These are phyloP conservation scores for Dothistroma pini DNA, from an alignment of 2,329 filamentous ascomycete species.

Conservation along the genomic window DNA sequence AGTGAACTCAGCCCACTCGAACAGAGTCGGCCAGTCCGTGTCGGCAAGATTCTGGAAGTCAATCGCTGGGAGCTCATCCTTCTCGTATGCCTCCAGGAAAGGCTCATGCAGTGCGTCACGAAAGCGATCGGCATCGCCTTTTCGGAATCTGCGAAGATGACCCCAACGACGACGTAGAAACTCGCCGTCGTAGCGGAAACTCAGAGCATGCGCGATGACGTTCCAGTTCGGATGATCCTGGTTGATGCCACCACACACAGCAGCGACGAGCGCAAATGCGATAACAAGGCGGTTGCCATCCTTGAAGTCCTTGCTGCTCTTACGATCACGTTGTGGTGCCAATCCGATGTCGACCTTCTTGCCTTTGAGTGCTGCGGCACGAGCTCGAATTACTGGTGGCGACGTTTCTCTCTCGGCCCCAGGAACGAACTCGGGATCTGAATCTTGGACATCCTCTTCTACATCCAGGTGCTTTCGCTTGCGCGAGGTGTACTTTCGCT, in stretches of 20 bases:
- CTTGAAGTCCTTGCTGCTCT: slow-evolving; percentile 22
- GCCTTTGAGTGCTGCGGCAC: background rate
- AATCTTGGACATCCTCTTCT: background rate
- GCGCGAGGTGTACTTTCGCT: slow-evolving; percentile 11
- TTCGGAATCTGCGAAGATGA: slow-evolving; percentile 24
- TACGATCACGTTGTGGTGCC: slow-evolving; percentile 17
- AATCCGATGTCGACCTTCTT: slow-evolving; percentile 2
- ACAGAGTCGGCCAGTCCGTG: slow-evolving; percentile 65
- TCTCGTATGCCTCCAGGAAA: slow-evolving; percentile 64
- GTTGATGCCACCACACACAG: slow-evolving; percentile 36
- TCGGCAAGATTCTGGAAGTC: slow-evolving; percentile 60
- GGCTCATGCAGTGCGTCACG: slow-evolving; percentile 61
- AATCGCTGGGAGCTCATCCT: slow-evolving; percentile 57
- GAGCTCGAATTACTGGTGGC: background rate
- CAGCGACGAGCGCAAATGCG: slow-evolving; percentile 32
- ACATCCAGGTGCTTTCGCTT: background rate
- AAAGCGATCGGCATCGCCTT: slow-evolving; percentile 43
- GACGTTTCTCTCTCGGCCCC: background rate
- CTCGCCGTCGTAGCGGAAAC: slow-evolving; percentile 36
- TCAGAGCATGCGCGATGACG: slow-evolving; percentile 38
- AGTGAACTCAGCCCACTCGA: slow-evolving; percentile 62
- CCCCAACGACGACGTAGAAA: slow-evolving; percentile 41
- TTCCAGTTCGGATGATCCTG: slow-evolving; percentile 39
- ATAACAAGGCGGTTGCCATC: slow-evolving; percentile 33
- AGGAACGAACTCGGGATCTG: slow-evolving; percentile 5